Base-by-base conservation (phyloP, 2,329 filamentous ascomycete species). In the Cordyceps farinosa region DNA sequence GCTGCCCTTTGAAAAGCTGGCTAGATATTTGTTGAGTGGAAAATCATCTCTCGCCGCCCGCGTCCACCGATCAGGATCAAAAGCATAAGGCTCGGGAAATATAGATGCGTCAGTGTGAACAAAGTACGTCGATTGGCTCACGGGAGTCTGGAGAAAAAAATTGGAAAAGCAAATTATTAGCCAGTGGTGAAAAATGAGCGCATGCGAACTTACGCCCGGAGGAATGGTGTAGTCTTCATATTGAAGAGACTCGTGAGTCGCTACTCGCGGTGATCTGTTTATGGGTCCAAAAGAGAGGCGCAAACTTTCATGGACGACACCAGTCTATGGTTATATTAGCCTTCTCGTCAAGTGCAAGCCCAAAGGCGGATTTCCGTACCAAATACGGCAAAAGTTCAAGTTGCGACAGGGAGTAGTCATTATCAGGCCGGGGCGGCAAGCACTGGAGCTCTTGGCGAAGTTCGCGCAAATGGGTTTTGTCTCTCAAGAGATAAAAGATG, bases 61-160 rank as follows among this genome's bases (percentile, higher is more conserved):
- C 22, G 30, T 15, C 36, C 36, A 54, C 29, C 52, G 52, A 1
- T 54, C 52, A 17, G 52, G 52, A 8, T 54, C 52, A 29, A 54
- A 54, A 42, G 22, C 22, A 22, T 22, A 22, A 22, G 22, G 22
- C 22, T 42, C 36, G 2, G 52, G 52, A 9, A 54, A 54, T 5
- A 54, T 42, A 5, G 27, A 42, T n/a, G 29, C 36, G 6, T 54
- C 11, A 11, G 52, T 29, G 52, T 54, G 52, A 22, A 54, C 30
- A 13, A 54, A 54, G 11, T 42, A 54, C 17, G 52, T 54, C 1
- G 52, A 54, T 36, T 54, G 52, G 52, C 52, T 54, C 36, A 54
- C 52, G 11, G 52, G 52, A 9, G 36, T 54, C 52, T 54, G 6
- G 17, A 15, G 15, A 29, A 13, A 3, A 9, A 27, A 5, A 36